Percentiles rank a stretch among this genome's conserved stretches.
These are phyloP conservation scores for Heterococcus sp. DNA, from an alignment of 108 stramenopile species.

Conservation along the genomic window DNA sequence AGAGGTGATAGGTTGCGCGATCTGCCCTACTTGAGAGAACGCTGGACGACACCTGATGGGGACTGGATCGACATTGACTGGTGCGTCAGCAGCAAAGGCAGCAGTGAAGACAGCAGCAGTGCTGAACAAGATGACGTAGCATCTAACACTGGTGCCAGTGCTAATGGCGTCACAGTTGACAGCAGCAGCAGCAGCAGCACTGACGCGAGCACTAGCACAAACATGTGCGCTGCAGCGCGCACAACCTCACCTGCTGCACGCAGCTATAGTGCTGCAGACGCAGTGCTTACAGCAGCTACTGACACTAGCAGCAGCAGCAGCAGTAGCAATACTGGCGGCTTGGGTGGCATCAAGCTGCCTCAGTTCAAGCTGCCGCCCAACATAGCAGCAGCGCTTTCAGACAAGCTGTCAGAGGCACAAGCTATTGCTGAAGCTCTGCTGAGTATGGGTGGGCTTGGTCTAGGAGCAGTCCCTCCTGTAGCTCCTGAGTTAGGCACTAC, in stretches of 20 bases:
- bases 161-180: no score
- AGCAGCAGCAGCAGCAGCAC: no score
- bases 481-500: no score
- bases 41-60: slow-evolving; percentile 46
- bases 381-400: background rate
- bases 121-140: background rate
- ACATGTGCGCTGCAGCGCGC: no score
- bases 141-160: background rate
- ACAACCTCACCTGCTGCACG: no score
- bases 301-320: background rate
- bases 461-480: no score
- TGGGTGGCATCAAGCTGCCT: background rate
- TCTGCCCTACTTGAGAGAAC: slow-evolving; percentile 30
- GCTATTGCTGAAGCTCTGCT: background rate
- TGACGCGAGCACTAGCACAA: background rate
- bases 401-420: background rate
- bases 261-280: no score
- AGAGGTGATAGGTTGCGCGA: slow-evolving; percentile 6
- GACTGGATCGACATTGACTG: slow-evolving; percentile 47
- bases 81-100: background rate
- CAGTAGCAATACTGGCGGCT: background rate
- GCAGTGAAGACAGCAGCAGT: background rate
- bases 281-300: no score
- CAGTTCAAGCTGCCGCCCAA: background rate
- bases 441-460: background rate